Conservation (phyloP, 768 basidiomycete genomes). For the Cubamyces lactineus region DNA sequence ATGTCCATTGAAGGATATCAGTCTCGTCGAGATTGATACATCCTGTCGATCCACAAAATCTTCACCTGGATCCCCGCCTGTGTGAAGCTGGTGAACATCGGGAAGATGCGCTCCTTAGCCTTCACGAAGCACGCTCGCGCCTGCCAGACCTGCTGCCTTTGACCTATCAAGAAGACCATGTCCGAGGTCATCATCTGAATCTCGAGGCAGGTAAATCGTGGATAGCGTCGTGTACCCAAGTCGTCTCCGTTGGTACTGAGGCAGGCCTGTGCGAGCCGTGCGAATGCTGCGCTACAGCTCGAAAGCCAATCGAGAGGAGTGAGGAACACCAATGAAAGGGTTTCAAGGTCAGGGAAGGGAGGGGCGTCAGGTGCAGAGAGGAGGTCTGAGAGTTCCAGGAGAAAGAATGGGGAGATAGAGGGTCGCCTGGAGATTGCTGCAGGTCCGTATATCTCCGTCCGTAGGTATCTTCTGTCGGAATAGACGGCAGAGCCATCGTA, state of each 20-base stretch:
- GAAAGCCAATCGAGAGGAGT: not conserved
- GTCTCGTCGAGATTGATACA: no score
- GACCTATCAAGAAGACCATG: not conserved
- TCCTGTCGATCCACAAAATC: no score
- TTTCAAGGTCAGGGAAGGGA: not conserved
- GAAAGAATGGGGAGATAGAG: not conserved
- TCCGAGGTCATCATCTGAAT: not conserved
- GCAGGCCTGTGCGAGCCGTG: not conserved
- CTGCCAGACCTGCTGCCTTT: no score
- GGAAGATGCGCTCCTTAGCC: no score
- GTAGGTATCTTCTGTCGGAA: not conserved
- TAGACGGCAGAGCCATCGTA: not conserved
- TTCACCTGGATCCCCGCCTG: no score
- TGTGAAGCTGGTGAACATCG: no score
- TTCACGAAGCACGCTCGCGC: no score
- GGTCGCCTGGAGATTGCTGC: not conserved
- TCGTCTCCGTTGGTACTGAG: not conserved
- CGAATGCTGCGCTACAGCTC: not conserved
- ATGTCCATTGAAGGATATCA: no score
- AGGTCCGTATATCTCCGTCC: no score
- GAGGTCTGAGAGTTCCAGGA: not conserved
- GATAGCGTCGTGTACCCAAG: not conserved
- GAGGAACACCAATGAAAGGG: not conserved
- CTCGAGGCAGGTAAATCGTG: not conserved
- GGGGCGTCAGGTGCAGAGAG: not conserved